A percentile compares a stretch with the other conserved stretches of the same genome.
These are phyloP conservation scores for Staphylotrichum longicolle DNA, from an alignment of 495 filamentous ascomycete genomes.

Conservation along the genomic window DNA sequence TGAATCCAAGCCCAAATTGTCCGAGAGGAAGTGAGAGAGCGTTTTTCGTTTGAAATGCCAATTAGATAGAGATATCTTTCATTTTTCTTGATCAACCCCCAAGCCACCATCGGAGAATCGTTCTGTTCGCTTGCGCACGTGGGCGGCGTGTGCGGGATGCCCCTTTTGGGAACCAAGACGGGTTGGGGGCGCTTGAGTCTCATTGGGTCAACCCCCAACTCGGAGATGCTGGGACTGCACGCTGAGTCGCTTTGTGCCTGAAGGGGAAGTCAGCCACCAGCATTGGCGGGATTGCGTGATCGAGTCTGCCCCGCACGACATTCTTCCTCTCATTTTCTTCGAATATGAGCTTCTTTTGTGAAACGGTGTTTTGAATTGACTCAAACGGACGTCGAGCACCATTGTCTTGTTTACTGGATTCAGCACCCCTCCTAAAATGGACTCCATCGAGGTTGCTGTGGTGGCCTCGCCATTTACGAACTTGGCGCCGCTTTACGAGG, in stretches of 20 bases:
- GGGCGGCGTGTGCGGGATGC: too few species aligned
- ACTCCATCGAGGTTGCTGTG: constrained; percentile 23
- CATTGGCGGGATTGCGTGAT: constrained; percentile 23
- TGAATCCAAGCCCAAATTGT: too few species aligned
- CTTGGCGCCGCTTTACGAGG: constrained; percentile 33
- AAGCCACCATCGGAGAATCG: too few species aligned
- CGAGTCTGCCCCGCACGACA: constrained; percentile 23
- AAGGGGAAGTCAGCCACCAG: not conserved
- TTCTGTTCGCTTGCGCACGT: too few species aligned
- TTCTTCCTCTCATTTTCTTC: not conserved
- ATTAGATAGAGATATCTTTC: too few species aligned
- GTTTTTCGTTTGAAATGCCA: too few species aligned
- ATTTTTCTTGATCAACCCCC: too few species aligned
- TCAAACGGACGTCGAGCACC: not conserved
- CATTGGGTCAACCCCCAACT: constrained; percentile 6
- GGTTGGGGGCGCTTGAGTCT: constrained; percentile 2
- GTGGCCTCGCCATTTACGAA: constrained; percentile 32
- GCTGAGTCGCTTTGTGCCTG: not conserved
- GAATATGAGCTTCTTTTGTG: not conserved
- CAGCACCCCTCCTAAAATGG: constrained; percentile 15
- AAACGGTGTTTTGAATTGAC: too few species aligned
- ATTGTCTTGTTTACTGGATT: not conserved
- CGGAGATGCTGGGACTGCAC: not conserved
- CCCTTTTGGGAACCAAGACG: too few species aligned
- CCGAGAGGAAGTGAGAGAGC: too few species aligned